These are phyloP conservation scores for Scheffersomyces coipomensis DNA, from an alignment of 805 yeast genomes.

Conservation along the genomic window DNA sequence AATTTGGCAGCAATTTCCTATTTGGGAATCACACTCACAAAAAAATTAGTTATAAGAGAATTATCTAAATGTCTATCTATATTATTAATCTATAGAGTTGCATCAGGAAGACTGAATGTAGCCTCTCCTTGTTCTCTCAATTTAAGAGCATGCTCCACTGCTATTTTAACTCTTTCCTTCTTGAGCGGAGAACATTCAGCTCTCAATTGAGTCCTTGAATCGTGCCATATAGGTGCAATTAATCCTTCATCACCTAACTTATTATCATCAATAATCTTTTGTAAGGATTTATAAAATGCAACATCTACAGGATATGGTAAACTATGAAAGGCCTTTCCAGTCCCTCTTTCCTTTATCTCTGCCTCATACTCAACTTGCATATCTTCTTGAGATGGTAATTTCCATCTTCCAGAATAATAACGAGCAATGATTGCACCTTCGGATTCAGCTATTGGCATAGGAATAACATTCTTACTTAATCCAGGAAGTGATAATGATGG, in stretches of 20 bases:
- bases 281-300: slow-evolving; percentile 50
- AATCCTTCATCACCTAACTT: slow-evolving; percentile 5
- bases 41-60: too few relatives aligned
- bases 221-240: slow-evolving; percentile 7
- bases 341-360: slow-evolving; percentile 25
- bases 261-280: slow-evolving; percentile 9
- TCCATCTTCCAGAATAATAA: slow-evolving; percentile 39
- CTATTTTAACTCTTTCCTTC: slow-evolving; percentile 4
- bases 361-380: slow-evolving; percentile 31
- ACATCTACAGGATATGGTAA: slow-evolving; percentile 58
- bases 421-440: slow-evolving; percentile 46
- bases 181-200: slow-evolving; percentile 4
- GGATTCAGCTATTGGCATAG: slow-evolving; percentile 50
- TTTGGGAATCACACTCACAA: too few relatives aligned
- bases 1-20: too few relatives aligned
- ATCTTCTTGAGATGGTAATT: slow-evolving; percentile 36
- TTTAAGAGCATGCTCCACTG: slow-evolving; percentile 8
- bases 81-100: too few relatives aligned
- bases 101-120: too few relatives aligned
- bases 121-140: slow-evolving; percentile 6
- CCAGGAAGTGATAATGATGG: slow-evolving; percentile 44
- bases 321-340: slow-evolving; percentile 27
- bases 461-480: slow-evolving; percentile 45
- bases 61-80: too few relatives aligned
- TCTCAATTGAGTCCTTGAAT: slow-evolving; percentile 2